A percentile compares a stretch with the other conserved stretches of the same genome.
phyloP scores from a whole-genome alignment of 495 filamentous ascomycete genomes.

The Cladorrhinum samala region DNA sequence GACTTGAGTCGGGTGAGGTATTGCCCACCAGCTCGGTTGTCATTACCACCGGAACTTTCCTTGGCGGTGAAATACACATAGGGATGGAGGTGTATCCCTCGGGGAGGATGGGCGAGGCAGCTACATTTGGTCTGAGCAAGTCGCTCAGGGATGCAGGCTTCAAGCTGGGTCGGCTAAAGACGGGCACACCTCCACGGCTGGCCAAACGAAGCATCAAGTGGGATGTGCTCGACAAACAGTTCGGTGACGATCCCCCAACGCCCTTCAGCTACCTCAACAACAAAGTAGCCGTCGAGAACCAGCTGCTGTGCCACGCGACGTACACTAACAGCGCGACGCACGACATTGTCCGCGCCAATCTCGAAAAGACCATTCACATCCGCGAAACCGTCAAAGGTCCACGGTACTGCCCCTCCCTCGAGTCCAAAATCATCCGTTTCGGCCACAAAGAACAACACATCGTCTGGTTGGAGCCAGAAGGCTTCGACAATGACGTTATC shows the following conservation, averaged over 20 bases:
- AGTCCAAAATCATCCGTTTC: slow-evolving; percentile 92
- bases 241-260: slow-evolving; percentile 75
- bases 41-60: slow-evolving; percentile 93
- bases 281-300: slow-evolving; percentile 66
- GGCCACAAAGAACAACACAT: slow-evolving; percentile 69
- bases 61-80: slow-evolving; percentile 96
- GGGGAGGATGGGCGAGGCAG: slow-evolving; percentile 89
- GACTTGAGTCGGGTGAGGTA: slow-evolving; percentile 83
- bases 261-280: slow-evolving; percentile 91
- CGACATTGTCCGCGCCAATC: slow-evolving; percentile 76
- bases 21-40: slow-evolving; percentile 75
- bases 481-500: slow-evolving; percentile 82
- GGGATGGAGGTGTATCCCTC: slow-evolving; percentile 78
- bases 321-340: slow-evolving; percentile 79
- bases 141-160: slow-evolving; percentile 87
- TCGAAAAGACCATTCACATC: slow-evolving; percentile 92
- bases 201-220: slow-evolving; percentile 81
- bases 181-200: slow-evolving; percentile 86
- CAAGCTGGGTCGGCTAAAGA: slow-evolving; percentile 85
- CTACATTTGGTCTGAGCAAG: slow-evolving; percentile 89
- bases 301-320: slow-evolving; percentile 77
- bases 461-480: slow-evolving; percentile 96
- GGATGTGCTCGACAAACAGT: slow-evolving; percentile 59
- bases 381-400: slow-evolving; percentile 92
- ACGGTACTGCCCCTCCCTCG: slow-evolving; percentile 89